Base-by-base conservation (phyloP, 1,284 basidiomycete genomes). In the Leccinum pachyderme region DNA sequence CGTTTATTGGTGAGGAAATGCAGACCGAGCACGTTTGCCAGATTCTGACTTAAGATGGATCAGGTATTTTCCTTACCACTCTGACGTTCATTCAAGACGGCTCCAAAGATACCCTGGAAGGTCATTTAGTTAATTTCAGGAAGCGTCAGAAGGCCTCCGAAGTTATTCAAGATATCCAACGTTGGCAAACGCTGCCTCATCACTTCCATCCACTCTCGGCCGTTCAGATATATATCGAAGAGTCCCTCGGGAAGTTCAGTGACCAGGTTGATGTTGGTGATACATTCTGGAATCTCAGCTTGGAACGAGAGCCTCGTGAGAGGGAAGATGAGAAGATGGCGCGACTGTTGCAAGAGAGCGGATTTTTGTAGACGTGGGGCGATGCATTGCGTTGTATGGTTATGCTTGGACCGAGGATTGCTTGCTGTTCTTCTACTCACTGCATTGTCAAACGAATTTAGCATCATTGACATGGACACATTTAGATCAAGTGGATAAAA, bases 61-160 rank as follows among this genome's bases (percentile, higher is more conserved):
- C 54, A 96, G 94, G 96, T 63, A 92, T 98, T 54, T 98, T 97
- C 77, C 82, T 99, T 18, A 95, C 95, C 4, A 93, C 93, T 25
- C 79, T 99, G 55, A 95, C 95, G 4, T 98, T 99, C 74, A 97
- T 98, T 70, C 94, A 98, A 72, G 97, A 99, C 67, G 97, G 96
- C n/a, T 95, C 95, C 69, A 89, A 92, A 53, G 93, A 99, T 75
- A 84, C 84, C 56, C 75, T 93, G 5, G 82, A 86, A 24, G 89
- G 86, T 29, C 81, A 84, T 59, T 78, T 98, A 61, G 89, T 99
- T 76, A 98, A 99, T 75, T 99, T 99, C 75, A 86, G 89, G 69
- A 99, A 99, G 73, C 87, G 95, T 8, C 87, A 92, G 65, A 93
- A 93, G 71, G 88, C 93, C 0, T 94, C 94, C 8, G 95, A 98